Evolutionary conservation across 441 rosid species (phyloP).

Genomic region (Erodium chrysanthum): DNA sequence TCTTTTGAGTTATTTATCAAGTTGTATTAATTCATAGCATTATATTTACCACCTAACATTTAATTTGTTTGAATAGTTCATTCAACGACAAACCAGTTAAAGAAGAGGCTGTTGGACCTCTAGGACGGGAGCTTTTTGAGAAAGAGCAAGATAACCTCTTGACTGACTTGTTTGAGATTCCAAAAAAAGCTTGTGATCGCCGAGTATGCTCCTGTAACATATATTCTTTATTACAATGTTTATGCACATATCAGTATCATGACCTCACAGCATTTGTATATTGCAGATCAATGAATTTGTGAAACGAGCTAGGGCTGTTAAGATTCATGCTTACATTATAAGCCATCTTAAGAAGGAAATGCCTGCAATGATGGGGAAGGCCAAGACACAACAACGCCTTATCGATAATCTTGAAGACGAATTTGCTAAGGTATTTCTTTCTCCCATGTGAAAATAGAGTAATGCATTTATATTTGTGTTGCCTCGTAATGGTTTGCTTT

Average conservation of each 20-base stretch:
- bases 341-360: conserved; percentile 86
- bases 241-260: neutral
- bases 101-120: conserved; percentile 61
- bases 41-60: conserved; percentile 1
- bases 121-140: conserved; percentile 85
- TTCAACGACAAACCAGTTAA: conserved; percentile 87
- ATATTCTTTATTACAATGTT: conserved; percentile 6
- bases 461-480: neutral
- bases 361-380: conserved; percentile 91
- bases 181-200: conserved; percentile 97
- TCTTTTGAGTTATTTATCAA: neutral
- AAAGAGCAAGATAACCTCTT: conserved; percentile 90
- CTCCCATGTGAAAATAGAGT: neutral
- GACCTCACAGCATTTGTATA: neutral
- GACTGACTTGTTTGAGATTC: conserved; percentile 75
- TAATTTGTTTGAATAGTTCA: conserved; percentile 43
- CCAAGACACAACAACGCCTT: conserved; percentile 74
- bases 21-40: neutral
- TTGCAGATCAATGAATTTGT: conserved; percentile 83
- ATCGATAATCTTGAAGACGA: conserved; percentile 64
- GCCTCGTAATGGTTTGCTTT: neutral
- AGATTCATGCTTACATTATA: conserved; percentile 82
- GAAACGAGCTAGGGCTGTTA: conserved; percentile 89
- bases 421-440: conserved; percentile 52
- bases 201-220: conserved; percentile 44